Base-by-base conservation (phyloP, 805 yeast species). In the Cyberlindnera japonica region DNA sequence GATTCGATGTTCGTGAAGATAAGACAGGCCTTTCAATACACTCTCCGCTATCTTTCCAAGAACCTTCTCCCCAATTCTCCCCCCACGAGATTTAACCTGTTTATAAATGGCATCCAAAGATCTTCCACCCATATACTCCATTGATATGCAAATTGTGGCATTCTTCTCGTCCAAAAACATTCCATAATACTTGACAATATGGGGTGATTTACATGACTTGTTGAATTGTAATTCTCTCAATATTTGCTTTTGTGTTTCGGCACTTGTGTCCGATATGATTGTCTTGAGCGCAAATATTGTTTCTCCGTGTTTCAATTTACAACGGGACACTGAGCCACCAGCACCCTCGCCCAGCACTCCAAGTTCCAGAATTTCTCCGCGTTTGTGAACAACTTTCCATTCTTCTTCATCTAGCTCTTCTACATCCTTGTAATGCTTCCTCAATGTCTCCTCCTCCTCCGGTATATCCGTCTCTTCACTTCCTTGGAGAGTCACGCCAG, bases 81-180 rank as follows among this genome's bases (percentile, higher is more conserved):
- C 95, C 15, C 89, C 88, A 40, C 85, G 68, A 29, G 70, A 67
- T 35, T 80, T 72, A 33, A 89, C 84, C 41, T 79, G 74, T 53
- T 83, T 82, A 65, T 91, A 89, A n/a, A 91, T 79, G 2, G 96
- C 88, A 56, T 93, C 97, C 44, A 93, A 64, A 4, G 96, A 87
- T 31, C 79, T 76, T 2, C 97, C 98, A 19, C 89, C 96, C 89
- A 95, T 93, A 61, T 78, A 93, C 62, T 93, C 99, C 98, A 93
- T 93, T 35, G 96, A 88, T 21, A 93, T 93, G 51, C 86, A 89
- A 29, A 93, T 89, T 55, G 89, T 78, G 21, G 89, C 84, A 45
- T 75, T 79, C 42, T 75, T 74, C 54, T 82, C 86, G 52, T 84
- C 81, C 49, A 86, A 69, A 56, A 86, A 93, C 48, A 96, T 89